Conservation (phyloP, 306 rosid species). For the Hippophae gyantsensis region DNA sequence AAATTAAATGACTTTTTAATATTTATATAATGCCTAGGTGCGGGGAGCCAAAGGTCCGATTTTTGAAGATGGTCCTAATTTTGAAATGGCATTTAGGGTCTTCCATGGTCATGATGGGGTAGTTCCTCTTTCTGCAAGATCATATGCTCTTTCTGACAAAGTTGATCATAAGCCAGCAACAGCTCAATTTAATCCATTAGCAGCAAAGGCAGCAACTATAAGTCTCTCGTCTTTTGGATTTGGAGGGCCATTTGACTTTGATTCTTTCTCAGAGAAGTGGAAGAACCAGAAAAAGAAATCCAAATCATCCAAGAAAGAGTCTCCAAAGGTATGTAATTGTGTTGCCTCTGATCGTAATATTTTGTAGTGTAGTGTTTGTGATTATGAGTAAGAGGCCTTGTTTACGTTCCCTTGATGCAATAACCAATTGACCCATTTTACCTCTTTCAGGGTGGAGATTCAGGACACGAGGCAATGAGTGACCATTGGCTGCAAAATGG, state of each 20-base stretch:
- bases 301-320: slow-evolving; percentile 58
- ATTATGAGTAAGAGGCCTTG: no score
- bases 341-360: neutral
- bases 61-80: slow-evolving; percentile 96
- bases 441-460: slow-evolving; percentile 50
- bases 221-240: slow-evolving; percentile 91
- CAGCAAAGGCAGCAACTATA: slow-evolving; percentile 97
- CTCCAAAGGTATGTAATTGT: slow-evolving; percentile 51
- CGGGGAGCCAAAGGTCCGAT: slow-evolving; percentile 87
- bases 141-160: slow-evolving; percentile 42
- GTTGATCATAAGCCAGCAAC: slow-evolving; percentile 37
- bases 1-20: no score
- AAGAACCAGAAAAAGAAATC: slow-evolving; percentile 65
- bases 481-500: slow-evolving; percentile 85
- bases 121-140: slow-evolving; percentile 71
- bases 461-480: slow-evolving; percentile 74
- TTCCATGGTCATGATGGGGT: slow-evolving; percentile 95
- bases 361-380: neutral
- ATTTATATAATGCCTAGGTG: slow-evolving; percentile 34
- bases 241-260: slow-evolving; percentile 84
- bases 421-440: neutral
- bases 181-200: slow-evolving; percentile 77
- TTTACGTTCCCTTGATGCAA: no score
- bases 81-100: slow-evolving; percentile 88
- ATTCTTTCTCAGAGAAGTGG: slow-evolving; percentile 67